Evolutionary conservation across 192 early-diverging fungal species (phyloP).

Genomic region (Rhizophagus prolifer): DNA sequence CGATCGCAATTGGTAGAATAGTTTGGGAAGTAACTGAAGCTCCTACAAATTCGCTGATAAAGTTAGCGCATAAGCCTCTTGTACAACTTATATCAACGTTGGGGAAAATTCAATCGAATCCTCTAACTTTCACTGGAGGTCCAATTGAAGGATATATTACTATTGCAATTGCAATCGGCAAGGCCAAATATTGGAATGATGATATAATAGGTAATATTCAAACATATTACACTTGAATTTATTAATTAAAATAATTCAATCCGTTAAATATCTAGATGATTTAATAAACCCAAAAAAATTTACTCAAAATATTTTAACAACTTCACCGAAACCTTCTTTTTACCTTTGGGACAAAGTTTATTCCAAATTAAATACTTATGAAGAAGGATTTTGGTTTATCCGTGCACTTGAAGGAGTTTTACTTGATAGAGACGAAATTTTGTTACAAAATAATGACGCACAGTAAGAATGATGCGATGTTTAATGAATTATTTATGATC

Average conservation of each 20-base stretch:
- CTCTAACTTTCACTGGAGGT: constrained; percentile 57
- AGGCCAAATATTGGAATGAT: constrained; percentile 33
- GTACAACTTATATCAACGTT: constrained; percentile 47
- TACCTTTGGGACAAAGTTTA: constrained; percentile 84
- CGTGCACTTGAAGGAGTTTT: constrained; percentile 56
- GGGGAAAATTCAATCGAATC: constrained; percentile 59
- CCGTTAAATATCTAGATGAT: not conserved
- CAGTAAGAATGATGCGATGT: constrained; percentile 28
- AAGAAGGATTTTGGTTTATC: constrained; percentile 69
- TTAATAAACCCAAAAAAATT: constrained; percentile 32
- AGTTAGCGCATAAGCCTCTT: constrained; percentile 33
- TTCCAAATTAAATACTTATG: constrained; percentile 59
- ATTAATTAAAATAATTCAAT: not conserved
- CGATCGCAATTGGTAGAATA: constrained; percentile 56
- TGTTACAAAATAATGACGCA: constrained; percentile 45
- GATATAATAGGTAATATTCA: constrained; percentile 24
- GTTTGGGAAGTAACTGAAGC: constrained; percentile 47
- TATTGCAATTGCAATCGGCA: constrained; percentile 53
- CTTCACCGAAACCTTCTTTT: constrained; percentile 65
- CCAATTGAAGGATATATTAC: constrained; percentile 66
- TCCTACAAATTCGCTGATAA: constrained; percentile 35
- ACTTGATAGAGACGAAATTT: constrained; percentile 35
- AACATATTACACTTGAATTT: not conserved
- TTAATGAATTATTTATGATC: not conserved
- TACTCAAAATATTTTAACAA: constrained; percentile 38